Percentiles rank a stretch among this genome's conserved stretches.
Conservation (phyloP, 108 stramenopile genomes). For the Nitzschia putrida region DNA sequence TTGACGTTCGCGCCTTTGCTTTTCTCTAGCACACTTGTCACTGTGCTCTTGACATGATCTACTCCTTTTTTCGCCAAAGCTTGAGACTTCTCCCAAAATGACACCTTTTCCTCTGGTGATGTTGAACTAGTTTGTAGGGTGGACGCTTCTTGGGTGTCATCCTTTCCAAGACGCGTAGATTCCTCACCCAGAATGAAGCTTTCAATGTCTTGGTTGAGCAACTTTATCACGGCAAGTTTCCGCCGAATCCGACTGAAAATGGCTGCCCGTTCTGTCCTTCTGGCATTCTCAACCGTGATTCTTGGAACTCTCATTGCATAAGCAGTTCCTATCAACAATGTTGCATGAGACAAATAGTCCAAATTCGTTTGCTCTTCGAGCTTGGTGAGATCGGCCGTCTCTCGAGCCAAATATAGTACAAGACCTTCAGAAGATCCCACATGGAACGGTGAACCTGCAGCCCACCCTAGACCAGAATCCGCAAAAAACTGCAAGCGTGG, state of each 20-base stretch:
- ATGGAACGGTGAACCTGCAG: slow-evolving; percentile 34
- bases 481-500: slow-evolving; percentile 19
- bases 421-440: slow-evolving; percentile 26
- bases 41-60: too few species aligned
- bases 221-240: slow-evolving; percentile 2
- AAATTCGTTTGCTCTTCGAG: slow-evolving; percentile 23
- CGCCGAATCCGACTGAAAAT: slow-evolving; percentile 12
- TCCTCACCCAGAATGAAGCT: not conserved
- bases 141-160: too few species aligned
- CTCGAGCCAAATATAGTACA: slow-evolving; percentile 36
- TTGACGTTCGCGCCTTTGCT: too few species aligned
- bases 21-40: too few species aligned
- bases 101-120: too few species aligned
- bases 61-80: too few species aligned
- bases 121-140: too few species aligned
- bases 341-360: slow-evolving; percentile 20
- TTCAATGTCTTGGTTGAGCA: not conserved
- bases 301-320: slow-evolving; percentile 2
- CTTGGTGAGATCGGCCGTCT: slow-evolving; percentile 6
- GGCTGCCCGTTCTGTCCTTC: slow-evolving; percentile 7
- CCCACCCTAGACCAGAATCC: slow-evolving; percentile 31
- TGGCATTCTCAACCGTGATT: slow-evolving; percentile 24
- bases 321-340: slow-evolving; percentile 38
- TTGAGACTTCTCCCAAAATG: too few species aligned
- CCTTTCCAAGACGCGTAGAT: not conserved